Evolutionary conservation across 148 eudicot genomes (phyloP).

Genomic region (Nepenthes mirabilis): DNA sequence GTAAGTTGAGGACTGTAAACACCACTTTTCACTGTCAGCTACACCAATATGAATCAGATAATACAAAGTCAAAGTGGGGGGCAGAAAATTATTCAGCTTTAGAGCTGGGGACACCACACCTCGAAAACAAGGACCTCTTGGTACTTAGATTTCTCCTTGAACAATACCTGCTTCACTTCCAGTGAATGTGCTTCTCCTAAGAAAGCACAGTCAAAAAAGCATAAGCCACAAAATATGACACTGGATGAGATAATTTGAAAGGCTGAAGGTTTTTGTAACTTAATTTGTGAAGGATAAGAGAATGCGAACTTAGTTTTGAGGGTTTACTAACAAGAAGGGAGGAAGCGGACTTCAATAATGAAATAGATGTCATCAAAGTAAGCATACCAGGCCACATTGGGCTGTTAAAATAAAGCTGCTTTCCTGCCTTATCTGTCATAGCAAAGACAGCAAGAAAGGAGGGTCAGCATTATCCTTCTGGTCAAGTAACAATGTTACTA

Average conservation of each 20-base stretch:
- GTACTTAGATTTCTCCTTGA: conserved; percentile 55
- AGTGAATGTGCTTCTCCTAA: conserved; percentile 91
- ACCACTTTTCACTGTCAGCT: background rate
- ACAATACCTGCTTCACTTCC: conserved; percentile 65
- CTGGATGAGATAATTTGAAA: background rate
- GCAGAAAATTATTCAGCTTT: background rate
- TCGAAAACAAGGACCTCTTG: conserved; percentile 91
- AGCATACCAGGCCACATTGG: conserved; percentile 99
- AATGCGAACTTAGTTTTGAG: too few relatives aligned
- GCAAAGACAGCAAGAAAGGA: conserved; percentile 2
- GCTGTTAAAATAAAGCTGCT: conserved; percentile 64
- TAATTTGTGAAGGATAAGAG: background rate
- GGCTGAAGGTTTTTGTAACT: too few relatives aligned
- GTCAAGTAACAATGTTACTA: too few relatives aligned
- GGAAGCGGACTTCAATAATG: background rate
- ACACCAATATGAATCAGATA: background rate
- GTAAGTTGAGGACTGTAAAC: conserved; percentile 57
- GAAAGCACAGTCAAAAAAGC: conserved; percentile 1
- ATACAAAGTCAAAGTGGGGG: background rate
- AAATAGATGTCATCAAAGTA: background rate
- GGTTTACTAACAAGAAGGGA: too few relatives aligned
- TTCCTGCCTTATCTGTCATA: conserved; percentile 34
- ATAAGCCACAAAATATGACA: background rate
- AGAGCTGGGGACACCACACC: conserved; percentile 22
- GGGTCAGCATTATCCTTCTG: background rate